Percentiles rank a stretch among this genome's conserved stretches.
phyloP scores from a whole-genome alignment of 352 stramenopile genomes.

The Phytopythium sindhum region DNA sequence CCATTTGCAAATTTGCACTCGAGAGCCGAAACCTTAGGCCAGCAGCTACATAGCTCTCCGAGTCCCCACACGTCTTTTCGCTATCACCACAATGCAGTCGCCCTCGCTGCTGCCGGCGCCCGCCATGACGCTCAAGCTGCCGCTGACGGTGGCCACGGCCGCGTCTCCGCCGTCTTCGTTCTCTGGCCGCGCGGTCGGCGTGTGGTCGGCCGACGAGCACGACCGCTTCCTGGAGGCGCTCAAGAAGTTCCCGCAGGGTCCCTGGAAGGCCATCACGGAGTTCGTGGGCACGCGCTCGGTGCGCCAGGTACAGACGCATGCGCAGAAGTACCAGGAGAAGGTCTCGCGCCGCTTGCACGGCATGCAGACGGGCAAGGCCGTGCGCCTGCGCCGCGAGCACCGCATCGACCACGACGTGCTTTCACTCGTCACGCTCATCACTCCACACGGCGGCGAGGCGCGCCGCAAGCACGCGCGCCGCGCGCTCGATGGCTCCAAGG shows the following conservation, averaged over 20 bases:
- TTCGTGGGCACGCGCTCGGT: constrained; percentile 29
- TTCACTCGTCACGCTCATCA: constrained; percentile 31
- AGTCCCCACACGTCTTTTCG: neutral
- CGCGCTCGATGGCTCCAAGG: neutral
- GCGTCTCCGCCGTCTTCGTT: neutral
- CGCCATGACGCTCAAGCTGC: constrained; percentile 9
- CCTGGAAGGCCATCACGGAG: constrained; percentile 30
- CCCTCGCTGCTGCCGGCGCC: neutral
- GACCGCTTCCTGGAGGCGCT: constrained; percentile 30
- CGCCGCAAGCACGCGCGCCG: constrained; percentile 16
- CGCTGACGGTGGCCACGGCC: constrained; percentile 9
- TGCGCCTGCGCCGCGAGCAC: constrained; percentile 12
- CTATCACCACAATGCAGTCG: neutral
- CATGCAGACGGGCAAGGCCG: constrained; percentile 11
- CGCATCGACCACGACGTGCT: constrained; percentile 17
- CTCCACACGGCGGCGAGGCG: constrained; percentile 12
- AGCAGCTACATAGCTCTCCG: neutral
- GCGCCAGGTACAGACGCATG: constrained; percentile 50
- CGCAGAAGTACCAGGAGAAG: constrained; percentile 19
- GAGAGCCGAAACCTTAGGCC: neutral
- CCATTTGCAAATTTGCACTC: neutral
- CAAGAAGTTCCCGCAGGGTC: constrained; percentile 28
- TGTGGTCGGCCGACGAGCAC: constrained; percentile 23
- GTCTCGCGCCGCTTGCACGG: constrained; percentile 12
- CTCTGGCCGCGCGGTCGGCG: constrained; percentile 18